These are phyloP conservation scores for Calocybe indica DNA, from an alignment of 768 basidiomycete genomes.

Conservation along the genomic window DNA sequence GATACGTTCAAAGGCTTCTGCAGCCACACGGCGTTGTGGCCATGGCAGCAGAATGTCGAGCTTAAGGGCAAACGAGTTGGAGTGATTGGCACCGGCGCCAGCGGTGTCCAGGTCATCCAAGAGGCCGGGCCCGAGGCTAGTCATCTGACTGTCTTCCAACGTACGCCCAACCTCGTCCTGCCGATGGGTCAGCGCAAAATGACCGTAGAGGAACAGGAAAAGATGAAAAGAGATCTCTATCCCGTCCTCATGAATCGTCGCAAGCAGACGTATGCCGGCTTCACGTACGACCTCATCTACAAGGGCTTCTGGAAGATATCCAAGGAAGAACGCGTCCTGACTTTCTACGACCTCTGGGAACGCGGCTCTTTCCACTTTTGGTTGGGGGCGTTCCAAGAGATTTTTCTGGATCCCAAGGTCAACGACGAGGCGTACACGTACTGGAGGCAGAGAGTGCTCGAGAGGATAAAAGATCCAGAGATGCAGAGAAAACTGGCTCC, in stretches of 20 bases:
- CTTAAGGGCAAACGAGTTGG: slow-evolving; percentile 17
- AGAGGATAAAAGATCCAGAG: slow-evolving; percentile 11
- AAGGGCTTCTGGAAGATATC: slow-evolving; percentile 10
- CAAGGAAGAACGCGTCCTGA: slow-evolving; percentile 15
- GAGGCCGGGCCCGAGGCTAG: slow-evolving; percentile 12
- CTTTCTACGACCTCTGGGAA: slow-evolving; percentile 14
- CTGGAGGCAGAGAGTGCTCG: slow-evolving; percentile 17
- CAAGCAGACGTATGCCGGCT: slow-evolving; percentile 14
- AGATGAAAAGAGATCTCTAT: slow-evolving; percentile 13
- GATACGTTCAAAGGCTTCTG: slow-evolving; percentile 15
- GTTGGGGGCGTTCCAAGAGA: slow-evolving; percentile 11
- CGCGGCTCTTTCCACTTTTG: slow-evolving; percentile 16
- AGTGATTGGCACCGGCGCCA: slow-evolving; percentile 21
- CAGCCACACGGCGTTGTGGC: slow-evolving; percentile 19
- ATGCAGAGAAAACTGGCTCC: slow-evolving; percentile 19
- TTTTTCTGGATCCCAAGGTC: slow-evolving; percentile 9
- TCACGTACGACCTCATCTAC: slow-evolving; percentile 6
- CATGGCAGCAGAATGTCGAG: slow-evolving; percentile 11
- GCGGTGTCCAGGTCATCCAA: slow-evolving; percentile 21
- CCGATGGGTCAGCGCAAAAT: slow-evolving; percentile 15
- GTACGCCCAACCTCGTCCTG: slow-evolving; percentile 18
- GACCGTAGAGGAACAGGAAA: slow-evolving; percentile 6
- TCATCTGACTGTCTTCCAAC: slow-evolving; percentile 22
- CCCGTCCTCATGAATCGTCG: slow-evolving; percentile 14
- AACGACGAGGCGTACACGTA: slow-evolving; percentile 18